phyloP scores from a whole-genome alignment of 2,329 filamentous ascomycete genomes.

The Penicillium expansum region DNA sequence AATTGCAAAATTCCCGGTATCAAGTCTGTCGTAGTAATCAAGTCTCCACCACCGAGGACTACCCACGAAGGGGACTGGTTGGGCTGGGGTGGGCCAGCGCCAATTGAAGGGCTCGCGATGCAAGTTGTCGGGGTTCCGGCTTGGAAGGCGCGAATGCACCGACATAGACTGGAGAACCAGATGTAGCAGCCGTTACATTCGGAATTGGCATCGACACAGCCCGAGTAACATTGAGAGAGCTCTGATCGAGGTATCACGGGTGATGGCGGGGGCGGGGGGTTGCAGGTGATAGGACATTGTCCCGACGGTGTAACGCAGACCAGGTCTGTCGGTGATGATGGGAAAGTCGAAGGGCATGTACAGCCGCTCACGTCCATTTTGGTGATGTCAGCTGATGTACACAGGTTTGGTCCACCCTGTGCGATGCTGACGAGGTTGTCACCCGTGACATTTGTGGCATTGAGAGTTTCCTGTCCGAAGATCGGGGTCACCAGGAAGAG shows the following conservation, averaged over 20 bases:
- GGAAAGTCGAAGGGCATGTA: neutral
- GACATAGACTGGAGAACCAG: neutral
- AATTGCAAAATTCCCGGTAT: neutral
- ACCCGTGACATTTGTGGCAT: neutral
- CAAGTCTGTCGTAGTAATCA: neutral
- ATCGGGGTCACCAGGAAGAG: neutral
- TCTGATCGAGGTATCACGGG: neutral
- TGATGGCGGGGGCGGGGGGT: neutral
- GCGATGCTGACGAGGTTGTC: neutral
- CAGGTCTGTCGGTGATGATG: neutral
- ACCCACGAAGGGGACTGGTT: neutral
- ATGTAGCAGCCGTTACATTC: slow-evolving; percentile 1
- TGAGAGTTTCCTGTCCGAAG: neutral
- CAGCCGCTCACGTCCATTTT: slow-evolving; percentile 1
- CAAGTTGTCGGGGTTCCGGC: neutral
- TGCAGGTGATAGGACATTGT: neutral
- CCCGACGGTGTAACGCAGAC: neutral
- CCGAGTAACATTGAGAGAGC: neutral
- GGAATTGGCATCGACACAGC: neutral
- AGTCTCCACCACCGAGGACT: neutral
- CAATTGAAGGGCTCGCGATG: neutral
- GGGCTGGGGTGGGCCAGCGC: neutral
- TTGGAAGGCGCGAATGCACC: neutral
- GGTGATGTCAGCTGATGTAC: neutral
- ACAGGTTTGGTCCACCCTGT: neutral